These are phyloP conservation scores for Picochlorum sp. DNA, from an alignment of 139 green algal species.

Conservation along the genomic window DNA sequence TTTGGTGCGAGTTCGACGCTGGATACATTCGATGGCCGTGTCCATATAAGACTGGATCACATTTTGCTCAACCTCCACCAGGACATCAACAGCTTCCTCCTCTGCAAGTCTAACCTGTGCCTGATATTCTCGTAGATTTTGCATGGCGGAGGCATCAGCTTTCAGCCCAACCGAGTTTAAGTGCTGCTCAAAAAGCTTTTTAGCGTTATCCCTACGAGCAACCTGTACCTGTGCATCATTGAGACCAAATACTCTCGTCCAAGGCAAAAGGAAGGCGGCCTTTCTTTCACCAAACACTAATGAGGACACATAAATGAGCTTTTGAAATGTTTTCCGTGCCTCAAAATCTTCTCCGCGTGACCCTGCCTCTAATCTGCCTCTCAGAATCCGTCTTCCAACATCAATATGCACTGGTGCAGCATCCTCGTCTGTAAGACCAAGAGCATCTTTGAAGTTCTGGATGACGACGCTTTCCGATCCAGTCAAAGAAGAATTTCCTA, in stretches of 20 bases:
- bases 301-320: slow-evolving; percentile 90
- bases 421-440: slow-evolving; percentile 81
- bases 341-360: slow-evolving; percentile 43
- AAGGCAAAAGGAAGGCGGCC: slow-evolving; percentile 86
- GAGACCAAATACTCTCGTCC: slow-evolving; percentile 82
- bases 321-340: slow-evolving; percentile 78
- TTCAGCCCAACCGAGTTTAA: slow-evolving; percentile 37
- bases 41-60: slow-evolving; percentile 53
- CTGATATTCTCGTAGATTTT: slow-evolving; percentile 51
- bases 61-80: slow-evolving; percentile 40
- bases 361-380: slow-evolving; percentile 52
- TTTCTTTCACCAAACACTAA: slow-evolving; percentile 76
- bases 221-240: slow-evolving; percentile 76
- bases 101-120: slow-evolving; percentile 65
- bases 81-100: slow-evolving; percentile 59
- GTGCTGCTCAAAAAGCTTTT: slow-evolving; percentile 50
- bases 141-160: slow-evolving; percentile 12
- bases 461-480: slow-evolving; percentile 11
- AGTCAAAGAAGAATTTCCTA: slow-evolving; percentile 54
- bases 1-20: slow-evolving; percentile 27
- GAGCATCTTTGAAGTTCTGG: slow-evolving; percentile 65
- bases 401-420: slow-evolving; percentile 91
- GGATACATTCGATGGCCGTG: slow-evolving; percentile 54
- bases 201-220: slow-evolving; percentile 69
- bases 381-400: slow-evolving; percentile 63